Base-by-base conservation (phyloP, 495 filamentous ascomycete genomes). In the Penicillium waksmanii region DNA sequence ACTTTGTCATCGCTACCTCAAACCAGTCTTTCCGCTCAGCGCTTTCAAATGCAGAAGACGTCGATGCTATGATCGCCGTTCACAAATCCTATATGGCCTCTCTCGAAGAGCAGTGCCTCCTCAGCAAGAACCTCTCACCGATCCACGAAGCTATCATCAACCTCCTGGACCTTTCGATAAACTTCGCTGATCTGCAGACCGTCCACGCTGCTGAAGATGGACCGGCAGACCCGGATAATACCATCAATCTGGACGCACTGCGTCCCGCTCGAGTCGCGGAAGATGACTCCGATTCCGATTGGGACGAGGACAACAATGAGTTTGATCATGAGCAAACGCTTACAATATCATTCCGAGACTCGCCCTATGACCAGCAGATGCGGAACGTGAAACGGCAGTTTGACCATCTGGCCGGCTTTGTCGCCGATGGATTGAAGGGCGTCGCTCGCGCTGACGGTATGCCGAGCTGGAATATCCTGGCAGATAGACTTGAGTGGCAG, bases 31-130 rank as follows among this genome's bases (percentile, higher is more conserved):
- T 97, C 68, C 72, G 73, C 12, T 71, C 65, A 13, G 69, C 77
- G 3, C 77, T 97, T 38, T 66, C 69, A 17, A 74, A 72, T 21
- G 84, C 92, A 0, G 80, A 83, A 31, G 93, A 96, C 64, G 84
- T 97, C 4, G 91, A 96, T 65, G 82, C 82, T 6, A 96, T 97
- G 90, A 83, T 92, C 15, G 69, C 73, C 17, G 83, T 87, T 0
- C 93, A 97, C 68, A 69, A 80, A 9, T 62, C 66, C 2, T 96
- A 88, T 63, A 77, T 90, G 44, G 75, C 76, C 34, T 78, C 80
- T 9, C 67, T 93, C 7, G 75, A 86, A 63, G 82, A 84, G 44
- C 85, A 90, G 61, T 83, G 87, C 49, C 81, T 94, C 9, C 81
- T 96, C 0, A 83, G 87, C 0, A 60, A 77, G 5, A 85, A 85